Evolutionary conservation across 768 basidiomycete species (phyloP).

Genomic region (Trichaptum fuscoviolaceum): DNA sequence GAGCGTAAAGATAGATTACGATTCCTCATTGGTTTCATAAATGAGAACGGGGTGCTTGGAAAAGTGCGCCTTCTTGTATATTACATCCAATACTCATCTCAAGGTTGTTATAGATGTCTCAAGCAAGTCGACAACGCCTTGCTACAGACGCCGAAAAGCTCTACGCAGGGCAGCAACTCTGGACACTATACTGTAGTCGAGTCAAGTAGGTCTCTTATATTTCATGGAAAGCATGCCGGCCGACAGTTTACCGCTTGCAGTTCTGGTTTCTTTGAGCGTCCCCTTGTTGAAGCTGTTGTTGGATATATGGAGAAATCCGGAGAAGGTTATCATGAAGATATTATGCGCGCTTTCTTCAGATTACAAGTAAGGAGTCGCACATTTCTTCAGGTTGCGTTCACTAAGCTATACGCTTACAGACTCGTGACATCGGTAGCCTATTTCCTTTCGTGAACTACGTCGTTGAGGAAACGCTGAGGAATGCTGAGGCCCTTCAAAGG

Average conservation of each 20-base stretch:
- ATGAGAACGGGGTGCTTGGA: conserved; percentile 72
- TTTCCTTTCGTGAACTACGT: conserved; percentile 55
- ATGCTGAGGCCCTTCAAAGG: background rate
- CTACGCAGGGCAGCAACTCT: conserved; percentile 73
- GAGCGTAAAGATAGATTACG: conserved; percentile 70
- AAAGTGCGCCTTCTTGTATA: conserved; percentile 44
- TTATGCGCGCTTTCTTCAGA: conserved; percentile 82
- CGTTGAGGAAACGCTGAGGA: conserved; percentile 27
- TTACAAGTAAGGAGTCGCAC: conserved; percentile 24
- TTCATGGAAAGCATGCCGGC: background rate
- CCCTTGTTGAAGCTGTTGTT: conserved; percentile 67
- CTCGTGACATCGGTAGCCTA: conserved; percentile 60
- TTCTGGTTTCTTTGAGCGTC: conserved; percentile 48
- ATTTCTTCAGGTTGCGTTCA: background rate
- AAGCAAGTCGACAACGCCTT: conserved; percentile 66
- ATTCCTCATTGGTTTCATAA: conserved; percentile 87
- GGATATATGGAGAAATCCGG: conserved; percentile 58
- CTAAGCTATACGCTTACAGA: conserved; percentile 19
- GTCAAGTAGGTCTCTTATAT: conserved; percentile 43
- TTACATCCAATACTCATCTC: background rate
- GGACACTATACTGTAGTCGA: conserved; percentile 69
- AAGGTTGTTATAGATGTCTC: conserved; percentile 59
- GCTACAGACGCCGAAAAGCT: conserved; percentile 84
- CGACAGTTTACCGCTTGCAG: conserved; percentile 26
- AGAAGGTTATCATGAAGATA: conserved; percentile 62